phyloP scores from a whole-genome alignment of 164 flowering plant genomes.

The Paratinospora sagittata region DNA sequence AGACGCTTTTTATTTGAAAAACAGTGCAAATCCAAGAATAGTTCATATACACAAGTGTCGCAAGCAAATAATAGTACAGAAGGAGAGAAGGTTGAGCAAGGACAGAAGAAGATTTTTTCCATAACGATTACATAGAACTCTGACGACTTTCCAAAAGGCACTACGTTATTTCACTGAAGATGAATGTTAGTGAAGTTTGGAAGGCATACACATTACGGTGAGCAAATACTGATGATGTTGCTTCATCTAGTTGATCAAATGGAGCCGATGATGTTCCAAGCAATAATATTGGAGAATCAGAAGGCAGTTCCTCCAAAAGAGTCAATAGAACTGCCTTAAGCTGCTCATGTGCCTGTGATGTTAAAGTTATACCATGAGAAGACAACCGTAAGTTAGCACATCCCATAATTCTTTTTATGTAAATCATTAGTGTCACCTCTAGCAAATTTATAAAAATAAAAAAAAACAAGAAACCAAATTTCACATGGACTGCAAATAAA shows the following conservation, averaged over 20 bases:
- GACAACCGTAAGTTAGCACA: not conserved
- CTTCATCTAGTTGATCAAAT: conserved; percentile 36
- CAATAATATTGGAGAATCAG: conserved; percentile 73
- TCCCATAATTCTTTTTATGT: too few relatives aligned
- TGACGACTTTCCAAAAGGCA: conserved; percentile 36
- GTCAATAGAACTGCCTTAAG: conserved; percentile 82
- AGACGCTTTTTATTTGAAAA: too few relatives aligned
- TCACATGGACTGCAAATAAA: not conserved
- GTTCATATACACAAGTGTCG: too few relatives aligned
- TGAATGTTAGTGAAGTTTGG: conserved; percentile 5
- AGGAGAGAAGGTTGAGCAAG: not conserved
- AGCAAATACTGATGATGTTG: conserved; percentile 48
- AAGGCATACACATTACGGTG: conserved; percentile 66
- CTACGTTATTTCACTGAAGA: not conserved
- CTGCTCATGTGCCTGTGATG: conserved; percentile 88
- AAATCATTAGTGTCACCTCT: not conserved
- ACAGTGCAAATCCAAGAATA: too few relatives aligned
- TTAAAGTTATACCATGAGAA: conserved; percentile 12
- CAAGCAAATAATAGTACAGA: not conserved
- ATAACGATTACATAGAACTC: not conserved
- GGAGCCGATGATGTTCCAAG: conserved; percentile 65
- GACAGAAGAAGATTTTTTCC: not conserved
- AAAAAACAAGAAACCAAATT: not conserved
- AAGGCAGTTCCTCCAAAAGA: conserved; percentile 86
- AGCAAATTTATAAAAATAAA: not conserved